Evolutionary conservation across 176 grass and related monocot species (phyloP).

Genomic region (Olyra latifolia): DNA sequence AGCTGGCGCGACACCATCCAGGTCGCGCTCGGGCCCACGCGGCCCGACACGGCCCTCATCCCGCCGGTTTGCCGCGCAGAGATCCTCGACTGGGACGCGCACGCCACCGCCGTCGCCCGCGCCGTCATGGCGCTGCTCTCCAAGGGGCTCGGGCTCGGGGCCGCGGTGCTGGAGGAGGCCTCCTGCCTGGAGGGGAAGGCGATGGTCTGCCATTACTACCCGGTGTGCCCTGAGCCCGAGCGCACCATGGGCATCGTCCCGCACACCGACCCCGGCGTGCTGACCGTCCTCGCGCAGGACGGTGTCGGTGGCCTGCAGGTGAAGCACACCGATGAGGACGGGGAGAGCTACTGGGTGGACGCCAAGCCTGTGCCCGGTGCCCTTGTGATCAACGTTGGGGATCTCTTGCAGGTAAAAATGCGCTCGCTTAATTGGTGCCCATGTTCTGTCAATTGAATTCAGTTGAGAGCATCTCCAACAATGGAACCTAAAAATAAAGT

Average conservation of each 20-base stretch:
- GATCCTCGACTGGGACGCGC: conserved; percentile 54
- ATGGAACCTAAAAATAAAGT: too few relatives aligned
- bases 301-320: conserved; percentile 74
- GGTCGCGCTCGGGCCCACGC: conserved; percentile 40
- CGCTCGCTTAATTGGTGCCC: too few relatives aligned
- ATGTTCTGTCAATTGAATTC: not conserved
- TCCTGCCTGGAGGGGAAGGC: conserved; percentile 56
- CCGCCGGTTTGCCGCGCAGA: conserved; percentile 60
- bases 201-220: conserved; percentile 92
- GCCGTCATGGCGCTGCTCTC: conserved; percentile 54
- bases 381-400: conserved; percentile 82
- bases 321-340: conserved; percentile 47
- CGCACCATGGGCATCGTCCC: conserved; percentile 63
- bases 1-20: conserved; percentile 94
- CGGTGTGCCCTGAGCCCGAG: conserved; percentile 80
- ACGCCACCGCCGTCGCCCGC: conserved; percentile 39
- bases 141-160: conserved; percentile 49
- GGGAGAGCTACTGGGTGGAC: conserved; percentile 63
- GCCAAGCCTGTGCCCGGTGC: conserved; percentile 62
- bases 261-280: conserved; percentile 78
- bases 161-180: conserved; percentile 28
- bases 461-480: too few relatives aligned
- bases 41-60: conserved; percentile 45
- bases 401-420: conserved; percentile 76
- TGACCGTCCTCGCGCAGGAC: conserved; percentile 73